phyloP scores from a whole-genome alignment of 2,329 filamentous ascomycete genomes.

The Blumeria hordei region DNA sequence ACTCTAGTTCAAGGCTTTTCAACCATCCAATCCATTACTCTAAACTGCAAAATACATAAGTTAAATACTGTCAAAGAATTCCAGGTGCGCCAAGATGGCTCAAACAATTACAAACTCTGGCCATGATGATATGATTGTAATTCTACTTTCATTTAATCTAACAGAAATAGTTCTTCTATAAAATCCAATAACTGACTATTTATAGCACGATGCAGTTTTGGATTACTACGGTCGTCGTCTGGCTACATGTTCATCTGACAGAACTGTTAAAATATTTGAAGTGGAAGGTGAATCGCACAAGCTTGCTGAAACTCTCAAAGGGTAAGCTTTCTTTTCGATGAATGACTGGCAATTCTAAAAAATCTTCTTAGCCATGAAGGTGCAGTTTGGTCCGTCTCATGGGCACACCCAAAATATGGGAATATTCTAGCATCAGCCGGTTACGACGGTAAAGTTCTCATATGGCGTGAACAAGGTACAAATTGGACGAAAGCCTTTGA shows the following conservation, averaged over 20 bases:
- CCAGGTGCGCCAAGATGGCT: conserved; percentile 22
- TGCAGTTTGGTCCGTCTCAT: conserved; percentile 91
- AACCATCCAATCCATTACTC: too few relatives aligned
- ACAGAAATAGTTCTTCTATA: neutral
- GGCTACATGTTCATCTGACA: conserved; percentile 92
- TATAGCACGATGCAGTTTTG: conserved; percentile 83
- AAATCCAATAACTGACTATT: conserved; percentile 7
- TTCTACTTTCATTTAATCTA: neutral
- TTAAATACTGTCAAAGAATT: too few relatives aligned
- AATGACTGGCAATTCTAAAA: too few relatives aligned
- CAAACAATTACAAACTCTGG: conserved; percentile 67
- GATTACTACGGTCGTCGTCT: conserved; percentile 95
- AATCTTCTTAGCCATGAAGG: conserved; percentile 55
- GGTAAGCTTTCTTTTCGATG: conserved; percentile 27
- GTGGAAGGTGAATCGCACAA: conserved; percentile 82
- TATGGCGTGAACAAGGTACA: conserved; percentile 71
- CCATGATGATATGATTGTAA: conserved; percentile 99
- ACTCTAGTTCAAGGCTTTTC: too few relatives aligned
- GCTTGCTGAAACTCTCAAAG: conserved; percentile 78
- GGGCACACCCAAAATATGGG: conserved; percentile 96
- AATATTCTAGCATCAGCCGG: conserved; percentile 88
- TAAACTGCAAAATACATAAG: too few relatives aligned
- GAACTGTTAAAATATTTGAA: conserved; percentile 98
- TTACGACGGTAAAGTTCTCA: conserved; percentile 94
- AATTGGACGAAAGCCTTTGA: conserved; percentile 77